Evolutionary conservation across 2,329 filamentous ascomycete species (phyloP).

Genomic region (Aspergillus sp.): DNA sequence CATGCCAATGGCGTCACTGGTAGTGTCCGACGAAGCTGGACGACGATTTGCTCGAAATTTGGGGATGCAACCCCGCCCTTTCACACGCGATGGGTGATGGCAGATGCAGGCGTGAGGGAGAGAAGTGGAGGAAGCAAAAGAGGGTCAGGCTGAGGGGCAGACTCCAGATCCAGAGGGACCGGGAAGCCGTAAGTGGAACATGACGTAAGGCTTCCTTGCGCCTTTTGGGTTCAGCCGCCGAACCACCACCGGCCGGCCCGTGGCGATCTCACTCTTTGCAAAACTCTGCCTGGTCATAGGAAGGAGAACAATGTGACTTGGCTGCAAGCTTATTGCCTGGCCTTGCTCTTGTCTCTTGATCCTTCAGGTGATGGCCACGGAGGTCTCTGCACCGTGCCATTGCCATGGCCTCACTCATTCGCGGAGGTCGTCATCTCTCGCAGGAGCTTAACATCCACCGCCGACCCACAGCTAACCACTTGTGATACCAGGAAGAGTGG

Average conservation of each 20-base stretch:
- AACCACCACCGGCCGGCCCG: neutral
- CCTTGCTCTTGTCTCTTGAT: constrained; percentile 1
- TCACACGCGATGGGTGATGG: neutral
- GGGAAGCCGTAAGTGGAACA: constrained; percentile 14
- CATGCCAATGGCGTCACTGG: constrained; percentile 6
- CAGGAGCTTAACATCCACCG: constrained; percentile 29
- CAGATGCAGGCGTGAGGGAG: neutral
- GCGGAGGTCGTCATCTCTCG: constrained; percentile 11
- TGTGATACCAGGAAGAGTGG: constrained; percentile 33
- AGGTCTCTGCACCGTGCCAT: neutral
- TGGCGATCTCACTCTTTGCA: constrained; percentile 1
- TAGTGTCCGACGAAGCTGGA: neutral
- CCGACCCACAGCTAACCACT: constrained; percentile 33
- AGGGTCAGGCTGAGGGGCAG: neutral
- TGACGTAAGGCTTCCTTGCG: constrained; percentile 25
- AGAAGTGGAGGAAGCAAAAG: neutral
- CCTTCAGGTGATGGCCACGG: neutral
- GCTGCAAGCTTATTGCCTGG: neutral
- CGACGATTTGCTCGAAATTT: neutral
- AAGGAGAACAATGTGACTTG: neutral
- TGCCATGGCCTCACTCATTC: constrained; percentile 17
- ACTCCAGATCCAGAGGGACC: neutral
- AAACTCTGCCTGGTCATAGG: neutral
- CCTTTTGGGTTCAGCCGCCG: constrained; percentile 22
- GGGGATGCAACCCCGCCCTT: constrained; percentile 2